A percentile compares a stretch with the other conserved stretches of the same genome.
Evolutionary conservation across 1,284 basidiomycete species (phyloP).

Genomic region (Sporisorium exsertum): DNA sequence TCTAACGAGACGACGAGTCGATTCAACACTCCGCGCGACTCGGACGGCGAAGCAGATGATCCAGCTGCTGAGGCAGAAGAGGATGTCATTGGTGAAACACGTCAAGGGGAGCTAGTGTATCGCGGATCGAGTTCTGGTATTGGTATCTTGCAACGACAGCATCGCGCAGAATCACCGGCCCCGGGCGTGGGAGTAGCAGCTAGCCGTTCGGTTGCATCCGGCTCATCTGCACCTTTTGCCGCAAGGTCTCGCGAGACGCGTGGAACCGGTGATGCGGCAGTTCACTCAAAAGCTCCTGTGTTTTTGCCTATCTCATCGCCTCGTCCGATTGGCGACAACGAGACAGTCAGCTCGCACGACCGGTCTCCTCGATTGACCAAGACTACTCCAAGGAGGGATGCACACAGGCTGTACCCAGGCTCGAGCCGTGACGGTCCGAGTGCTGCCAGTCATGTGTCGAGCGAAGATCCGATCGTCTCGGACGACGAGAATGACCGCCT

Average conservation of each 20-base stretch:
- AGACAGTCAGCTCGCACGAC: constrained; percentile 37
- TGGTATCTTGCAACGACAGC: constrained; percentile 54
- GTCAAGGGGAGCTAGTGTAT: constrained; percentile 56
- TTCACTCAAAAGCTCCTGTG: constrained; percentile 23
- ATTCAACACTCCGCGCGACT: background rate
- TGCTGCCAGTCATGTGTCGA: background rate
- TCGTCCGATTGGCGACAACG: constrained; percentile 25
- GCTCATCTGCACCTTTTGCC: constrained; percentile 30
- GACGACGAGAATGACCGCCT: constrained; percentile 47
- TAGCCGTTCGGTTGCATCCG: constrained; percentile 26
- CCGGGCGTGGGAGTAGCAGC: constrained; percentile 6
- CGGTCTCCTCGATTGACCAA: constrained; percentile 23
- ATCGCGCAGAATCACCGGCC: constrained; percentile 39
- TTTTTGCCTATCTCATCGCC: constrained; percentile 46
- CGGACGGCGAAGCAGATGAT: constrained; percentile 30
- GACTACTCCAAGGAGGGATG: constrained; percentile 13
- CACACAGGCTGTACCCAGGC: constrained; percentile 18
- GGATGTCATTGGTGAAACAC: constrained; percentile 48
- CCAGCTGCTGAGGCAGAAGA: constrained; percentile 36
- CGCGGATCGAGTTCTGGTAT: constrained; percentile 63
- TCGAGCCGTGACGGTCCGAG: constrained; percentile 20
- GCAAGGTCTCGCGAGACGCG: constrained; percentile 26
- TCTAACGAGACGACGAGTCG: constrained; percentile 9
- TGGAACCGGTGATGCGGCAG: constrained; percentile 1
- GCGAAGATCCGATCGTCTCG: constrained; percentile 42